These are phyloP conservation scores for Arabidopsis hybrid DNA, from an alignment of 441 rosid genomes.

Conservation along the genomic window DNA sequence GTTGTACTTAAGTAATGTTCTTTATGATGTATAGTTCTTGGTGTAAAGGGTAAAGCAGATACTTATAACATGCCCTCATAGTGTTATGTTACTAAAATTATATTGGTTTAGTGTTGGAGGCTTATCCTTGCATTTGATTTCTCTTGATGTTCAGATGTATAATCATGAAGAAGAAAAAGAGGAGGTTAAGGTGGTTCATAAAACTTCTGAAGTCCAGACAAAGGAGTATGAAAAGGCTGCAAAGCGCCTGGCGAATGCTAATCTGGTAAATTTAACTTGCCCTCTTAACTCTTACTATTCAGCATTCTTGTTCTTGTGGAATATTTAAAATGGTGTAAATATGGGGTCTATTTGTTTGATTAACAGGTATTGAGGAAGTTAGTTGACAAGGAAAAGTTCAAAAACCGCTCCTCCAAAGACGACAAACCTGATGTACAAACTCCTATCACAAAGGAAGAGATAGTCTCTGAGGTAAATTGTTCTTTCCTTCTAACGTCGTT, in stretches of 20 bases:
- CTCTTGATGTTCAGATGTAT: constrained; percentile 56
- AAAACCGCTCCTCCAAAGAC: constrained; percentile 73
- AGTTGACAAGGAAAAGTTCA: constrained; percentile 66
- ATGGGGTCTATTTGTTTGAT: background rate
- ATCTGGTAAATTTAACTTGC: constrained; percentile 58
- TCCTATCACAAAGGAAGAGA: constrained; percentile 79
- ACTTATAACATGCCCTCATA: background rate
- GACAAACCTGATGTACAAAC: constrained; percentile 71
- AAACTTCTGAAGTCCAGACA: constrained; percentile 57
- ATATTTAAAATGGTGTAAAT: background rate
- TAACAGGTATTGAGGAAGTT: constrained; percentile 66
- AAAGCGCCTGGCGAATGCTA: constrained; percentile 65
- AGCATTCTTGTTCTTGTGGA: constrained; percentile 19
- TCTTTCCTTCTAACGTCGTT: background rate
- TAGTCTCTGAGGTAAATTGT: constrained; percentile 72
- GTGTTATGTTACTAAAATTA: background rate
- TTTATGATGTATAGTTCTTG: constrained; percentile 12
- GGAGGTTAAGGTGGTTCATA: constrained; percentile 72
- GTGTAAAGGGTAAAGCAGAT: constrained; percentile 43
- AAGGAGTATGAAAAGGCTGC: constrained; percentile 86
- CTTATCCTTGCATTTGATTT: background rate
- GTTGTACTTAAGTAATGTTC: constrained; percentile 1
- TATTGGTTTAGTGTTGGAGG: background rate
- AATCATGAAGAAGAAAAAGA: constrained; percentile 73
- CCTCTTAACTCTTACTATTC: background rate